Evolutionary conservation across 176 grass and related monocot genomes (phyloP).

Genomic region (Oryza officinalis): DNA sequence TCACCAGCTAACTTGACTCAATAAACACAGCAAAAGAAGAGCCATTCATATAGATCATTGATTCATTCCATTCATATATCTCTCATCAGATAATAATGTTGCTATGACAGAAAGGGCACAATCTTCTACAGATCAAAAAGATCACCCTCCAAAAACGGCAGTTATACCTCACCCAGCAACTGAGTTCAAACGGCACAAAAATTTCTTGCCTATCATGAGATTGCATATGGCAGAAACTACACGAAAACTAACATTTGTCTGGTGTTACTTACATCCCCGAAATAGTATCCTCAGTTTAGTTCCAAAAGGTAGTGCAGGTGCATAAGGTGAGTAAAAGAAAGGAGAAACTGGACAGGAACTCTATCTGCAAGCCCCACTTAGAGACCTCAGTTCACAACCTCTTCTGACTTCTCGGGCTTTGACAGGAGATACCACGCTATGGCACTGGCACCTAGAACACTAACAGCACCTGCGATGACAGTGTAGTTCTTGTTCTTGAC

Average conservation of each 20-base stretch:
- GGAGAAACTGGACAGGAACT: neutral
- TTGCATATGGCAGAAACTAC: neutral
- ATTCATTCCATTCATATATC: neutral
- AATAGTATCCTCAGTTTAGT: neutral
- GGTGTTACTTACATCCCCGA: neutral
- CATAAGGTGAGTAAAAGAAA: neutral
- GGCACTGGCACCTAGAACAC: slow-evolving; percentile 51
- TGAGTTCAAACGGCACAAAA: neutral
- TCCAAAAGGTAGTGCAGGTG: neutral
- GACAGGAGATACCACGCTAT: slow-evolving; percentile 75
- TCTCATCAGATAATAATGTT: neutral
- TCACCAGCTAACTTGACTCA: neutral
- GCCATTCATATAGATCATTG: neutral
- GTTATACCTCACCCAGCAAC: neutral
- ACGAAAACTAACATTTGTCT: neutral
- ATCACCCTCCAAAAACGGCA: neutral
- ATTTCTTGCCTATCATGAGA: neutral
- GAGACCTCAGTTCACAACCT: slow-evolving; percentile 42
- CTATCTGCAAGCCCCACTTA: neutral
- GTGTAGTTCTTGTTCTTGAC: slow-evolving; percentile 68
- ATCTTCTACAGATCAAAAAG: neutral
- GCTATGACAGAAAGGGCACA: neutral
- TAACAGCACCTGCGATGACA: slow-evolving; percentile 55
- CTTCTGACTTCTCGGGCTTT: slow-evolving; percentile 70
- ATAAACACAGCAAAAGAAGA: neutral